Conservation (phyloP, 1,284 basidiomycete genomes). For the Neolentinus lepideus region DNA sequence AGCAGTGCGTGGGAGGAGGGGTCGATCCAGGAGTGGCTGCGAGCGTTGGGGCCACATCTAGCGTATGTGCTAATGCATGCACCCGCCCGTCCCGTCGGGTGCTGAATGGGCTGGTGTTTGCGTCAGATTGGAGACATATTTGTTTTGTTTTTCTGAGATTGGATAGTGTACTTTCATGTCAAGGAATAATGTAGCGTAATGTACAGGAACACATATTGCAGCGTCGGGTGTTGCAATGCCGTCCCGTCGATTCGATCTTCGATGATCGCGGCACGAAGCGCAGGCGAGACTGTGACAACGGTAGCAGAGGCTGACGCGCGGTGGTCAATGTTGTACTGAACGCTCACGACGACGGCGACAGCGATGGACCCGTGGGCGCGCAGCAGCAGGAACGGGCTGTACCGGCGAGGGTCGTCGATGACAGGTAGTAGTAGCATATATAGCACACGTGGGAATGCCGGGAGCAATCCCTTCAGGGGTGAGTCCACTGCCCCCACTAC, state of each 20-base stretch:
- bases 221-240: too few species aligned
- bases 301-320: too few species aligned
- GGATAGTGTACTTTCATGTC: background rate
- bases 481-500: background rate
- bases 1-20: conserved; percentile 45
- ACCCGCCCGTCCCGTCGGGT: background rate
- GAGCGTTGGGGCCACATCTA: conserved; percentile 40
- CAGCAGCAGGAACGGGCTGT: conserved; percentile 1
- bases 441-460: background rate
- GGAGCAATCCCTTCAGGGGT: background rate
- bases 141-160: too few species aligned
- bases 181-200: too few species aligned
- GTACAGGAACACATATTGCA: too few species aligned
- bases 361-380: background rate
- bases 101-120: background rate
- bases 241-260: too few species aligned
- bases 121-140: background rate
- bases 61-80: conserved; percentile 35
- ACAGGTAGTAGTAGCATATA: background rate
- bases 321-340: too few species aligned
- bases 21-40: conserved; percentile 40
- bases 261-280: too few species aligned
- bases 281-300: too few species aligned
- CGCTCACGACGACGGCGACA: background rate
- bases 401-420: background rate